Conservation (phyloP, 2,329 filamentous ascomycete species). For the Fusarium beomiforme region DNA sequence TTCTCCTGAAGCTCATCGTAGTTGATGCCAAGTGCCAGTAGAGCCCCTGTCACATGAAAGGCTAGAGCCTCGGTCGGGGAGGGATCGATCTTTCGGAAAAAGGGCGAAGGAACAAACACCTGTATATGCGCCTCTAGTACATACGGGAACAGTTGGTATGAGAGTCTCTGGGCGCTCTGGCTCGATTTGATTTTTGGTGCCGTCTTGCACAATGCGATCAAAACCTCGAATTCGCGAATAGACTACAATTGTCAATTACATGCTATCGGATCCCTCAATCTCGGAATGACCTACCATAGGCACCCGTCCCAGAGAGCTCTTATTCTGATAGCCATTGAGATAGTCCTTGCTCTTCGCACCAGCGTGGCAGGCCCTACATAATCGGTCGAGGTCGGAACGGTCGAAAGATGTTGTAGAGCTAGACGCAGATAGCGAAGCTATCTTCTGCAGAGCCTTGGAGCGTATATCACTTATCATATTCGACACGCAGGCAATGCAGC, state of each 20-base stretch:
- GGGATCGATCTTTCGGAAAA: conserved; percentile 83
- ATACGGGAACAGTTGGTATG: conserved; percentile 83
- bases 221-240: conserved; percentile 89
- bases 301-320: conserved; percentile 60
- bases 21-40: conserved; percentile 82
- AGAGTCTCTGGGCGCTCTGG: conserved; percentile 80
- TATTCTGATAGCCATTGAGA: conserved; percentile 60
- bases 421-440: conserved; percentile 69
- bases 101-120: conserved; percentile 80
- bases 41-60: conserved; percentile 79
- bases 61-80: conserved; percentile 89
- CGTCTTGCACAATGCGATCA: conserved; percentile 91
- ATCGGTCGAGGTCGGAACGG: conserved; percentile 69
- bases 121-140: conserved; percentile 86
- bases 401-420: conserved; percentile 65
- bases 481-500: neutral
- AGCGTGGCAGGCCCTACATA: conserved; percentile 67
- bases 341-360: conserved; percentile 55
- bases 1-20: conserved; percentile 74
- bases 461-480: conserved; percentile 67
- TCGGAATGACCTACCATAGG: conserved; percentile 65
- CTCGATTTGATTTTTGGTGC: conserved; percentile 77
- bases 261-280: neutral
- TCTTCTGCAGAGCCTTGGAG: conserved; percentile 71
- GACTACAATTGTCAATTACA: conserved; percentile 63